Base-by-base conservation (phyloP, 2,329 filamentous ascomycete species). In the Colletotrichum agaves region DNA sequence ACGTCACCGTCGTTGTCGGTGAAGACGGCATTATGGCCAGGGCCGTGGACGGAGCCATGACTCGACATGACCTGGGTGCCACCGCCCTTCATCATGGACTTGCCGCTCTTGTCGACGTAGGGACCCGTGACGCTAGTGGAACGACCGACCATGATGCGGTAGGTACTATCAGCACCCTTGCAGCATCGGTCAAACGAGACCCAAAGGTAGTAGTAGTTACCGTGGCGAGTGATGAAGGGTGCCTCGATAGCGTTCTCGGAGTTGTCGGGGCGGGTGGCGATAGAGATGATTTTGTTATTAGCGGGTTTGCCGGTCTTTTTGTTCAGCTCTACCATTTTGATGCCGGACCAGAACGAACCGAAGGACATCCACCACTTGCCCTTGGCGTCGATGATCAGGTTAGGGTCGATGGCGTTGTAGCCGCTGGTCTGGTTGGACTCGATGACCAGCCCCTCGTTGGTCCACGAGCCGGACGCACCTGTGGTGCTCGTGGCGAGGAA, bases 281-380 rank as follows among this genome's bases (percentile, higher is more conserved):
- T 69, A 11, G 73, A 75, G 53, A 70, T 39, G 19, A 77, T 10
- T 52, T 53, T 71, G 4, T 33, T 74, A 15, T 65, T 70, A 13
- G 69, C 50, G 23, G 61, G 72, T 66, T 73, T 74, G 31, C 75
- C 74, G 2, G 75, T 76, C 12, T 39, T 71, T 10, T 73, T 59
- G 61, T 73, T 60, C 5, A 77, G 46, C 3, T 67, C 50, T n/a
- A 77, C 69, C 27, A 77, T 67, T 70, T 76, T 77, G 71, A 77
- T 71, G 17, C 75, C 75, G 5, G 71, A 69, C 72, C 72, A 77
- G 71, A 77, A 77, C 1, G 74, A 77, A 39, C 75, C 75, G 37
- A 77, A 77, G 0, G 75, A 75, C 4, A 77, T 61, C 75, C 75
- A 77, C 75, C 75, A 77, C 43, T 66, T 70, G 15, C 73, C 75